Evolutionary conservation across 352 stramenopile species (phyloP), one percentile per base, ranked within the genome.

Genomic region (Pythium dissotocum): DNA sequence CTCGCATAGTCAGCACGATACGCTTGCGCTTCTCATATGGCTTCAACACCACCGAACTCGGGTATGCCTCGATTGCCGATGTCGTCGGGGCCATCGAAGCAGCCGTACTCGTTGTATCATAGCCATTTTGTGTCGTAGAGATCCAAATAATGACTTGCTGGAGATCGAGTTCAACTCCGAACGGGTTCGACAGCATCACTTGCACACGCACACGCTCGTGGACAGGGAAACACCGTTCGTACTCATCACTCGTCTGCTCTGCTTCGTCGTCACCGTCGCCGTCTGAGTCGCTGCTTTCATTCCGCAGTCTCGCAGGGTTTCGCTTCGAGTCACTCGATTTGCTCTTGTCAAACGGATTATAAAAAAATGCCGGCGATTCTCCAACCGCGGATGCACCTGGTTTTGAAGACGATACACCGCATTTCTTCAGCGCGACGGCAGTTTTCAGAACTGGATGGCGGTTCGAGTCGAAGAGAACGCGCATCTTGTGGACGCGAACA

Each of bases 141-240:
- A 91, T 67, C 84, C 85, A 93, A 8, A 76, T 71, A 40, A 67
- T 79, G 21, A 91, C 63, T 52, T 92, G 77, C 42, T 92, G 79
- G 18, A 94, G 53, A 33, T 88, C 80, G 5, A 94, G 58, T 14
- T 60, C 28, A n/a, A 95, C 75, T 8, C 84, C 82, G 3, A 85
- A 72, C 42, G 85, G 88, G 46, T 95, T 95, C 1, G 85, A 85
- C 33, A 94, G 55, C 4, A 61, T 67, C 55, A 94, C 67, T 33
- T 86, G 75, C 6, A 94, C 59, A 21, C 84, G 76, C 18, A 95
- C 71, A 30, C 59, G 72, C 57, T 94, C 88, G 56, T 83, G 55
- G 46, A 84, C 63, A 6, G 88, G 78, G 57, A 89, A 90, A 8
- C 61, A 67, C 21, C 57, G 67, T 61, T 88, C 76, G 48, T 83